Evolutionary conservation across 169 alveolate genomes (phyloP).

Genomic region (Hepatocystis sp.): DNA sequence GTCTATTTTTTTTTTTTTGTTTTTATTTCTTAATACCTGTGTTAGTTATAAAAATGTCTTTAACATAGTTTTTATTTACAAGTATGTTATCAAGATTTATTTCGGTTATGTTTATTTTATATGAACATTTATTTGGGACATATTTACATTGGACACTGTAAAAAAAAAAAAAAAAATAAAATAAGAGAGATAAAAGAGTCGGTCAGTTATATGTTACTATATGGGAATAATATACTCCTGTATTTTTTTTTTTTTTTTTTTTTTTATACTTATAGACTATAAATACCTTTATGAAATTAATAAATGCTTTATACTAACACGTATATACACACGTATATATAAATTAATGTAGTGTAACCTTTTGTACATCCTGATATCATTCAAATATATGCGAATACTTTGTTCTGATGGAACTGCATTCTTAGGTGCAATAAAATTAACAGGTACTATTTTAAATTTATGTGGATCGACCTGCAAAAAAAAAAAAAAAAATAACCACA

Average conservation of each 20-base stretch:
- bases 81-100: conserved; percentile 45
- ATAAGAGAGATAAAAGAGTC: neutral
- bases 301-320: too few relatives aligned
- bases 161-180: neutral
- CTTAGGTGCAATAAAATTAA: conserved; percentile 26
- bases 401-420: conserved; percentile 6
- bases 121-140: conserved; percentile 12
- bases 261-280: too few relatives aligned
- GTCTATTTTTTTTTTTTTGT: too few relatives aligned
- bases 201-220: too few relatives aligned
- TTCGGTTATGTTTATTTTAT: conserved; percentile 15
- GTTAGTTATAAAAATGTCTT: conserved; percentile 30
- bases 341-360: conserved; percentile 22
- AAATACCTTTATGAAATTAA: too few relatives aligned
- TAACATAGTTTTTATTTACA: conserved; percentile 29
- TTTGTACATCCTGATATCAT: conserved; percentile 28
- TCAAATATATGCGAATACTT: conserved; percentile 28
- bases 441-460: conserved; percentile 24
- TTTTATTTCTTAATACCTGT: conserved; percentile 54
- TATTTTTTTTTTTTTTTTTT: too few relatives aligned
- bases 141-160: conserved; percentile 38
- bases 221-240: too few relatives aligned
- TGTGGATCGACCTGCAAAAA: conserved; percentile 20
- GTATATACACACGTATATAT: too few relatives aligned
- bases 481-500: neutral